These are phyloP conservation scores for Tricholoma terreum DNA, from an alignment of 768 basidiomycete species.

Conservation along the genomic window DNA sequence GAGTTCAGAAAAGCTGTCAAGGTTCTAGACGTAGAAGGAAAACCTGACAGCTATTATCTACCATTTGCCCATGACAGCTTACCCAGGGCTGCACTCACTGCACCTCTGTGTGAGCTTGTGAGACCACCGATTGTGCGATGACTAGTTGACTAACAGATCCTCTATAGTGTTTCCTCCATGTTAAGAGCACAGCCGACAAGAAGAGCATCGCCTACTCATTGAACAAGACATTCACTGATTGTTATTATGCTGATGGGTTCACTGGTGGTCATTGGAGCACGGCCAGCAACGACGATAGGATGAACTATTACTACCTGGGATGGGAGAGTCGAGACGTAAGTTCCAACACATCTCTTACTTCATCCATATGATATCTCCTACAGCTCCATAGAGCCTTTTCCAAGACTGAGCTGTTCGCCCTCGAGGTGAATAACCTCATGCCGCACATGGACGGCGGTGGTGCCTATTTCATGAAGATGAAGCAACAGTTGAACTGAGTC, in stretches of 20 bases:
- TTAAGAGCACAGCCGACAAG: background rate
- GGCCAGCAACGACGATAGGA: background rate
- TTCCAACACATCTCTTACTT: background rate
- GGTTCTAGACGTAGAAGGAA: background rate
- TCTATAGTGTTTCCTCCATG: background rate
- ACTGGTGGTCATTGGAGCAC: conserved; percentile 1
- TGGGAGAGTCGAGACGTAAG: background rate
- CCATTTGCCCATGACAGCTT: conserved; percentile 1
- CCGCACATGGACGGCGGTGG: background rate
- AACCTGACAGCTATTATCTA: background rate
- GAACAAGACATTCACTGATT: background rate
- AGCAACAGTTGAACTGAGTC: background rate
- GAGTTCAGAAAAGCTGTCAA: background rate
- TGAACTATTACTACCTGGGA: background rate
- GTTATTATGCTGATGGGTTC: background rate
- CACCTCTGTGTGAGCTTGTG: background rate
- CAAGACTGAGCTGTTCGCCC: background rate
- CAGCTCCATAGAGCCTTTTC: background rate
- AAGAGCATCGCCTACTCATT: background rate
- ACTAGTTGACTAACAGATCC: background rate
- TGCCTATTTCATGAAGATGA: background rate
- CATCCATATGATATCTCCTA: background rate
- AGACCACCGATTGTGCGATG: background rate
- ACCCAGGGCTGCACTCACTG: background rate
- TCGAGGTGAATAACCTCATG: background rate